phyloP scores from a whole-genome alignment of 2,329 filamentous ascomycete genomes.

The Albifimbria verrucaria region DNA sequence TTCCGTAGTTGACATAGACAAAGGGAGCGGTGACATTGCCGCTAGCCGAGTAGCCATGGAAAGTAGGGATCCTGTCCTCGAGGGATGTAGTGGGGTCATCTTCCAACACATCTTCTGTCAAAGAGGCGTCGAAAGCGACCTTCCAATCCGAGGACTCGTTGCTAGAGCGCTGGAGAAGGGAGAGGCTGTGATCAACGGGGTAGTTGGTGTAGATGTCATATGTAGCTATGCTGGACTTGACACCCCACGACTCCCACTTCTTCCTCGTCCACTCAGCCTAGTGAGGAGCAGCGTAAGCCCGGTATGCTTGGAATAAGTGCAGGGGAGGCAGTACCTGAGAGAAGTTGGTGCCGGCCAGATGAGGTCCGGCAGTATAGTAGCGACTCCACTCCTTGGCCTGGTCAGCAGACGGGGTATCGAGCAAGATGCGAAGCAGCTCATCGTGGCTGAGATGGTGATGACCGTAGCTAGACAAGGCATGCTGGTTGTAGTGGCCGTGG shows the following conservation, averaged over 20 bases:
- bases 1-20: slow-evolving; percentile 90
- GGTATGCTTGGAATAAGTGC: not conserved
- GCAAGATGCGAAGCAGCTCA: slow-evolving; percentile 53
- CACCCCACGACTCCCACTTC: slow-evolving; percentile 68
- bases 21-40: slow-evolving; percentile 88
- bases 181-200: slow-evolving; percentile 66
- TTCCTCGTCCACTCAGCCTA: slow-evolving; percentile 72
- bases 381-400: slow-evolving; percentile 67
- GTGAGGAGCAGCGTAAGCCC: slow-evolving; percentile 7
- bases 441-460: slow-evolving; percentile 34
- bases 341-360: slow-evolving; percentile 74
- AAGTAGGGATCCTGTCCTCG: slow-evolving; percentile 74
- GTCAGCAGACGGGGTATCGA: slow-evolving; percentile 55
- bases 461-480: slow-evolving; percentile 21
- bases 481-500: slow-evolving; percentile 25
- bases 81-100: slow-evolving; percentile 78
- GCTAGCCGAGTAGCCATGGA: slow-evolving; percentile 90
- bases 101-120: slow-evolving; percentile 80
- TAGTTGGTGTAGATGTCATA: slow-evolving; percentile 81
- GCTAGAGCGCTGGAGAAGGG: slow-evolving; percentile 51
- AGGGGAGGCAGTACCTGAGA: slow-evolving; percentile 48
- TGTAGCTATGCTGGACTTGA: slow-evolving; percentile 59
- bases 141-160: slow-evolving; percentile 42
- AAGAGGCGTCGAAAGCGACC: slow-evolving; percentile 71
- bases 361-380: slow-evolving; percentile 74